These are phyloP conservation scores for Fraxinus sp. DNA, from an alignment of 305 asterid genomes.

Conservation along the genomic window DNA sequence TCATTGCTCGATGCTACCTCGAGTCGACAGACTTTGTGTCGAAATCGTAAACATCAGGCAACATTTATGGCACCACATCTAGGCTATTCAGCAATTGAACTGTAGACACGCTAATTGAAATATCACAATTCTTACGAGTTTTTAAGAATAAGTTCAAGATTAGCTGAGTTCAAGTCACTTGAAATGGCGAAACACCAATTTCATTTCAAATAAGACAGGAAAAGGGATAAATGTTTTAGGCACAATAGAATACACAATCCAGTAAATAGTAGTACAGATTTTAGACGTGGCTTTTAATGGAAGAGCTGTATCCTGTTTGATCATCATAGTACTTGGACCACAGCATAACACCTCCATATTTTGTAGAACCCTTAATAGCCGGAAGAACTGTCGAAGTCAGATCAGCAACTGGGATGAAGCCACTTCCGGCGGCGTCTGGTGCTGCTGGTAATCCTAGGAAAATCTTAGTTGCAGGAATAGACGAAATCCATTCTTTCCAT, in stretches of 20 bases:
- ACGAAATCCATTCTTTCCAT: constrained; percentile 12
- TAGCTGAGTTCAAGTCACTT: too few relatives aligned
- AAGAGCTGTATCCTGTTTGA: too few relatives aligned
- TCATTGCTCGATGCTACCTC: not conserved
- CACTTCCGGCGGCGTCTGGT: not conserved
- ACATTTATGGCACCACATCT: not conserved
- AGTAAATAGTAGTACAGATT: not conserved
- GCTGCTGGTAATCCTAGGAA: constrained; percentile 14
- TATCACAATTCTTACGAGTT: not conserved
- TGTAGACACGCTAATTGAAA: not conserved
- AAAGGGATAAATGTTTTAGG: too few relatives aligned
- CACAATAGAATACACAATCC: not conserved
- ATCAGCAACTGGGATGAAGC: too few relatives aligned
- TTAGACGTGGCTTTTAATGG: too few relatives aligned
- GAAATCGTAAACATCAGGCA: not conserved
- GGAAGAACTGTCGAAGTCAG: too few relatives aligned
- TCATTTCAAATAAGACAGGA: too few relatives aligned
- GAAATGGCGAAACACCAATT: too few relatives aligned
- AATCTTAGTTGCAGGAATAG: constrained; percentile 1
- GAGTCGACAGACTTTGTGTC: not conserved
- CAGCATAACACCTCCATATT: too few relatives aligned
- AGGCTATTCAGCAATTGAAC: not conserved
- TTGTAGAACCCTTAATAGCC: too few relatives aligned
- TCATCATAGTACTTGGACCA: too few relatives aligned
- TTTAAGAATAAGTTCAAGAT: too few relatives aligned